A percentile compares a stretch with the other conserved stretches of the same genome.
These are phyloP conservation scores for Malassezia furfur DNA, from an alignment of 1,284 basidiomycete genomes.

Conservation along the genomic window DNA sequence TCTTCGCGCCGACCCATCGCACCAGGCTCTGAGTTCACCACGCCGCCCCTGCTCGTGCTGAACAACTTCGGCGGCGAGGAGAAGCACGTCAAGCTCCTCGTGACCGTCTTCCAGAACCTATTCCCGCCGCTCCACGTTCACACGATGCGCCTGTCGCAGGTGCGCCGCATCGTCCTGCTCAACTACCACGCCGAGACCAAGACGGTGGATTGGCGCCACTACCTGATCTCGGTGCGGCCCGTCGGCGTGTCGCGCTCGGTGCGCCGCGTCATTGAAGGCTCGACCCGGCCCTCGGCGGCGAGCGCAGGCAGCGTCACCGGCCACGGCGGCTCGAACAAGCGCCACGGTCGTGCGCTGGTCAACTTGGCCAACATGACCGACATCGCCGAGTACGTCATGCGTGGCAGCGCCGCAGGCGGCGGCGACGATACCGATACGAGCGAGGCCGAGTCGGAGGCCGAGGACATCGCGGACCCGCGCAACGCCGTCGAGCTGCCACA, in stretches of 20 bases:
- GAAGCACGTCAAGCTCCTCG: slow-evolving; percentile 56
- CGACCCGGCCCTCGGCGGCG: slow-evolving; percentile 39
- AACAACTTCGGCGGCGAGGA: slow-evolving; percentile 61
- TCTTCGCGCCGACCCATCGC: slow-evolving; percentile 62
- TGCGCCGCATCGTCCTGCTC: slow-evolving; percentile 74
- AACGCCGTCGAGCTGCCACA: slow-evolving; percentile 66
- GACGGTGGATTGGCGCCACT: slow-evolving; percentile 88
- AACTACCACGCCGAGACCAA: slow-evolving; percentile 78
- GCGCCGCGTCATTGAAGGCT: slow-evolving; percentile 73
- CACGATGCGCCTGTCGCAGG: slow-evolving; percentile 41
- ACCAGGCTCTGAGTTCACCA: slow-evolving; percentile 68
- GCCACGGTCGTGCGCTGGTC: slow-evolving; percentile 51
- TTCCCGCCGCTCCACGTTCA: slow-evolving; percentile 77
- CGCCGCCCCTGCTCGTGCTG: slow-evolving; percentile 65
- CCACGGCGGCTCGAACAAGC: slow-evolving; percentile 7
- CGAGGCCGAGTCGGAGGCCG: slow-evolving; percentile 64
- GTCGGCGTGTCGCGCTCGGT: slow-evolving; percentile 87
- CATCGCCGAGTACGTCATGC: slow-evolving; percentile 85
- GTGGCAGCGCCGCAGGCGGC: slow-evolving; percentile 60
- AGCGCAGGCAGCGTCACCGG: slow-evolving; percentile 15
- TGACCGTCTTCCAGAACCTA: slow-evolving; percentile 78
- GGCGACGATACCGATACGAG: slow-evolving; percentile 57
- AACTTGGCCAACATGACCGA: slow-evolving; percentile 83
- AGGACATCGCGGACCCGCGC: slow-evolving; percentile 62
- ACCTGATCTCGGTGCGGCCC: slow-evolving; percentile 85